A percentile compares a stretch with the other conserved stretches of the same genome.
Conservation (phyloP, 306 rosid genomes). For the Malus orientalis region DNA sequence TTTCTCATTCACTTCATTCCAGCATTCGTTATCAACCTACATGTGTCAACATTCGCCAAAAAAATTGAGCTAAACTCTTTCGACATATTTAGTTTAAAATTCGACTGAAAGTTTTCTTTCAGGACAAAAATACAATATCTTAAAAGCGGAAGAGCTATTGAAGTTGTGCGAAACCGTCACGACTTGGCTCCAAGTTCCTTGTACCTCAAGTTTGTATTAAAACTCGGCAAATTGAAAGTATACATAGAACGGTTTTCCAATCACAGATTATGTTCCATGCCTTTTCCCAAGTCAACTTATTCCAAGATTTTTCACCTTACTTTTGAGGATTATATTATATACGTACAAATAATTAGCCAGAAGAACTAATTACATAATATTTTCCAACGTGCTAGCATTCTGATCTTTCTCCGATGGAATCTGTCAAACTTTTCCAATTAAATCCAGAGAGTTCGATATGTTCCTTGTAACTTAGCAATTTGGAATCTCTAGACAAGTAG, state of each 20-base stretch:
- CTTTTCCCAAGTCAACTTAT: conserved; percentile 16
- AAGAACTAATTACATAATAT: background rate
- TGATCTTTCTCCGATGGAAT: background rate
- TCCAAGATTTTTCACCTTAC: background rate
- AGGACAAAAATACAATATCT: background rate
- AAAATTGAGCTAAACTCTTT: background rate
- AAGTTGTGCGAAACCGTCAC: too few species aligned
- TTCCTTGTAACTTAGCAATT: background rate
- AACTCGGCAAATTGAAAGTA: background rate
- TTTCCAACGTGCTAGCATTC: background rate
- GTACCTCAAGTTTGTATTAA: background rate
- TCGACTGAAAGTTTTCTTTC: background rate
- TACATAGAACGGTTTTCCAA: background rate
- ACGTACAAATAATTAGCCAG: background rate
- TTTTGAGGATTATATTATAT: background rate
- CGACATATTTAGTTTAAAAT: too few species aligned
- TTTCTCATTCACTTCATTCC: too few species aligned
- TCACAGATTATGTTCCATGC: background rate
- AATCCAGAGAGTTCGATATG: conserved; percentile 10
- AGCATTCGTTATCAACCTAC: background rate
- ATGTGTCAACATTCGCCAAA: background rate
- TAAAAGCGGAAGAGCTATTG: too few species aligned
- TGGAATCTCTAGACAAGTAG: background rate
- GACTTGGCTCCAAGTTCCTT: background rate
- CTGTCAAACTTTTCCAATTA: background rate